Evolutionary conservation across 2,329 filamentous ascomycete species (phyloP).

Genomic region (Onygenales sp.): DNA sequence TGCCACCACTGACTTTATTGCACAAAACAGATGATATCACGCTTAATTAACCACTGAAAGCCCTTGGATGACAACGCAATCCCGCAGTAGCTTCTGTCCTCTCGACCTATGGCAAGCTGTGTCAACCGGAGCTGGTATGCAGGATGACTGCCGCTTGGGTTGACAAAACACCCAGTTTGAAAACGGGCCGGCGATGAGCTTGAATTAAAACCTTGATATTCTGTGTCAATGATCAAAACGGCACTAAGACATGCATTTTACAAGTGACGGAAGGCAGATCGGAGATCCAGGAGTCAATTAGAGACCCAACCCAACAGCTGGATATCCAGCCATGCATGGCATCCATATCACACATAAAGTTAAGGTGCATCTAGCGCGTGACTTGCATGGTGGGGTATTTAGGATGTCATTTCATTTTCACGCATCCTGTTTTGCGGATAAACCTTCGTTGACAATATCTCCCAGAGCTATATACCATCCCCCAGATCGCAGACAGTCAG

Average conservation of each 20-base stretch:
- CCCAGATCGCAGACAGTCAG: too few species aligned
- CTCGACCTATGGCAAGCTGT: neutral
- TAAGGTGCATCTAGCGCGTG: neutral
- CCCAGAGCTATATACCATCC: neutral
- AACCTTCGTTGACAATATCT: neutral
- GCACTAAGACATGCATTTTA: too few species aligned
- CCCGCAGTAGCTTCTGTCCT: neutral
- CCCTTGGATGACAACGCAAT: neutral
- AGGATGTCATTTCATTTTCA: neutral
- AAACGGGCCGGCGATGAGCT: neutral
- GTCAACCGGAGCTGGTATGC: neutral
- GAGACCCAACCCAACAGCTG: neutral
- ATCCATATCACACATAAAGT: neutral
- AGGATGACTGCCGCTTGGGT: neutral
- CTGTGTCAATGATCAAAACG: too few species aligned
- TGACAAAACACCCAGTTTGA: neutral
- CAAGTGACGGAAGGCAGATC: too few species aligned
- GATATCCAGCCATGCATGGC: neutral
- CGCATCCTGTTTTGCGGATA: conserved; percentile 6
- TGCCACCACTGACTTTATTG: neutral
- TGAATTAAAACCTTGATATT: neutral
- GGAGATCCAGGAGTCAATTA: too few species aligned
- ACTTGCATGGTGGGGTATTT: conserved; percentile 2
- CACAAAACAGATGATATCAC: neutral
- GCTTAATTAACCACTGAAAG: neutral